Base-by-base conservation (phyloP, 371 early-diverging fungal species). In the Mortierella polycephala region DNA sequence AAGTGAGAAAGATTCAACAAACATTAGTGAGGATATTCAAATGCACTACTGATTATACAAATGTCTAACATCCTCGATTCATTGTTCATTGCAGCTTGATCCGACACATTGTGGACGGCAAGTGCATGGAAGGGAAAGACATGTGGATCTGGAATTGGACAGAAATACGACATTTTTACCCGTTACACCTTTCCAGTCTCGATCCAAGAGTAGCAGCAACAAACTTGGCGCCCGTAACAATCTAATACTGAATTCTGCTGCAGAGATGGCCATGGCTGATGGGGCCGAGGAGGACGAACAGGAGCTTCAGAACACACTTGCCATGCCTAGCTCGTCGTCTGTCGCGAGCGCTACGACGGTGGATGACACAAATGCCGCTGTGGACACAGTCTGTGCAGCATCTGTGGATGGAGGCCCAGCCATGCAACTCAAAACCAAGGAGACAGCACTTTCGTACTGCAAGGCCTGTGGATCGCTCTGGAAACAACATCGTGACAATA, bases 101-200 rank as follows among this genome's bases (percentile, higher is more conserved):
- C 80, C 90, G 54, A 74, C 82, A 1, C 86, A 88, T 67, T 88
- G 87, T 20, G 96, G 96, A 47, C 75, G 83, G 16, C 91, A 93
- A 65, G 85, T 91, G 13, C 81, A 90, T 11, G 95, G 95, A 2
- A 74, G 86, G 4, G 96, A 97, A 68, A 83, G 87, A 41, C 84
- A 85, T 37, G 87, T 93, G 42, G 97, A 96, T 67, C 75, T 97
- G 52, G 94, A 95, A 70, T 76, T 97, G 39, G 96, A 95, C 75
- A 84, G 94, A 41, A 89, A 92, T 64, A 96, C 96, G 1, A 85
- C 86, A 46, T 94, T 95, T 57, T 75, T 81, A 37, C 58, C 76
- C 2, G 42, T 67, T 21, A 73, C 58, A 1, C 66, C 71, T 5
- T 57, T 74, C 57, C 65, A 71, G 21, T 44, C 70, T 23, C 63